Evolutionary conservation across 1,284 basidiomycete species (phyloP), one percentile per base, ranked within the genome.

Genomic region (Macrocystidia cucumis): DNA sequence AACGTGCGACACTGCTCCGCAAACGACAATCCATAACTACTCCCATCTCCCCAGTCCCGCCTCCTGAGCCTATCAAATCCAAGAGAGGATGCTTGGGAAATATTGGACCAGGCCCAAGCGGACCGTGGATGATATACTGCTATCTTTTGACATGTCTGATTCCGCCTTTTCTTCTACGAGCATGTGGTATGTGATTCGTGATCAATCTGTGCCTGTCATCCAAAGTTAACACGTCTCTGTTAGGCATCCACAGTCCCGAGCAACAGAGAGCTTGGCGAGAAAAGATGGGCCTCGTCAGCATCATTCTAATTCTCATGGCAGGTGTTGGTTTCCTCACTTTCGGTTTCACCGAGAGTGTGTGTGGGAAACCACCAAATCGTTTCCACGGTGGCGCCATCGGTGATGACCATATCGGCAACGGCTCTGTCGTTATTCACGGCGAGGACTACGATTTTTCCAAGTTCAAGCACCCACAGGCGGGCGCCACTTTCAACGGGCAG

Each of bases 301-400:
- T 98, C 59, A 90, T 96, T 49, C 55, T 76, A 11, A 5, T 59
- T 13, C 74, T 92, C 46, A 98, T 98, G 95, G 84, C 85, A 14
- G 74, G 69, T 31, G 96, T 99, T 54, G 95, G 93, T 59, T 98
- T 92, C 75, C 72, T 99, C 55, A 98, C 95, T 2, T 99, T 99
- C 62, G 95, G 96, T n/a, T 99, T 99, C 68, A 98, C 93, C 3
- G 78, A 92, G 54, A 67, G 82, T 34, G 93, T 98, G 22, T 98
- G 95, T 58, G 90, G 91, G 24, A 83, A 69, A 28, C 86, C 89
- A 13, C 72, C 83, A 19, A 78, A 83, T 36, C 80, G 91, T 11
- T 92, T 77, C 66, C 78, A 83, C 45, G 75, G 83, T 31, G 91
- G 90, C 27, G 65, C 69, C 13, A 81, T 93, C 42, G 78, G 81